Evolutionary conservation across 2,329 filamentous ascomycete genomes (phyloP).

Genomic region (Diplodia seriata): DNA sequence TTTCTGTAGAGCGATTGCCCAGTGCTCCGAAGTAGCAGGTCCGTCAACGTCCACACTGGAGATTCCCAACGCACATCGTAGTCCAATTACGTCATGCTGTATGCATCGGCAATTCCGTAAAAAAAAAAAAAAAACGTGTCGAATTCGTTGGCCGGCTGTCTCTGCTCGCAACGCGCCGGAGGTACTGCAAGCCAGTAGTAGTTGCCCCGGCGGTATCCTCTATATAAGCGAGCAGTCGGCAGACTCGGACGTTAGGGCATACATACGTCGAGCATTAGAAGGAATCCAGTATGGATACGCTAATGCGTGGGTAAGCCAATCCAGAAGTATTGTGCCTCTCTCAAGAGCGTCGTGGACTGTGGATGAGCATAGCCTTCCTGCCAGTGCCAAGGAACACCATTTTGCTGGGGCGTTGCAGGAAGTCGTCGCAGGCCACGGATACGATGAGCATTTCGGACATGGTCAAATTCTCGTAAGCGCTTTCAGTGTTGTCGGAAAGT

Average conservation of each 20-base stretch:
- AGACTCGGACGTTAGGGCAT: neutral
- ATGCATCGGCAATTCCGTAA: neutral
- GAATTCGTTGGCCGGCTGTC: neutral
- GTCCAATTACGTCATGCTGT: neutral
- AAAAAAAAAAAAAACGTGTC: neutral
- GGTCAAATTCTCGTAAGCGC: too few species aligned
- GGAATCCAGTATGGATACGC: neutral
- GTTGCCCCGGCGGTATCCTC: neutral
- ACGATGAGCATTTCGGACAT: too few species aligned
- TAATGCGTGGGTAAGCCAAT: slow-evolving; percentile 34
- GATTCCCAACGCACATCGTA: neutral
- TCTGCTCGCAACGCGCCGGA: neutral
- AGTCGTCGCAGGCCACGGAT: slow-evolving; percentile 43
- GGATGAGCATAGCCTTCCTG: slow-evolving; percentile 42
- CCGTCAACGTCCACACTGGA: neutral
- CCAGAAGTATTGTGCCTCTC: slow-evolving; percentile 46
- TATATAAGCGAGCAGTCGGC: neutral
- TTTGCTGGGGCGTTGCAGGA: slow-evolving; percentile 46
- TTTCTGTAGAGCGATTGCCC: neutral
- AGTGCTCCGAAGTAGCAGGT: neutral
- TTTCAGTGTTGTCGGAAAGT: too few species aligned
- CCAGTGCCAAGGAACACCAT: slow-evolving; percentile 41
- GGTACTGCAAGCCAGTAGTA: neutral
- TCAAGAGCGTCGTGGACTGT: slow-evolving; percentile 41
- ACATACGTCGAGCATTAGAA: neutral